These are phyloP conservation scores for Forsythia suspensa DNA, from an alignment of 257 asterid species.

Conservation along the genomic window DNA sequence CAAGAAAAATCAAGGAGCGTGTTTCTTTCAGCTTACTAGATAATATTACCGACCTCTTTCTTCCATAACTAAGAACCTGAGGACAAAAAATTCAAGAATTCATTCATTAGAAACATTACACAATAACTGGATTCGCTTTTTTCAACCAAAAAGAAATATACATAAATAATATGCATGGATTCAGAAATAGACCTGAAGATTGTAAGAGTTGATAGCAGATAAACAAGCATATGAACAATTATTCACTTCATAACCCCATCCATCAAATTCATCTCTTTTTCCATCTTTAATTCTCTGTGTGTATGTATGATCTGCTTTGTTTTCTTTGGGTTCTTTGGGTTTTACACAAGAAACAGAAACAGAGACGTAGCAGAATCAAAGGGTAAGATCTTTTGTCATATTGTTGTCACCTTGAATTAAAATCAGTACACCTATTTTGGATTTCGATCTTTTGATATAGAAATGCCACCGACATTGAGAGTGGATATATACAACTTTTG, in stretches of 20 bases:
- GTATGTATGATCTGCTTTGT: neutral
- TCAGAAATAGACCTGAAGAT: slow-evolving; percentile 55
- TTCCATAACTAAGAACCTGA: slow-evolving; percentile 86
- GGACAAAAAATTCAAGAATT: neutral
- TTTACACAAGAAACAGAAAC: neutral
- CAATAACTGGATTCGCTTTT: neutral
- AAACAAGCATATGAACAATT: slow-evolving; percentile 75
- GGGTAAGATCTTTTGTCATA: neutral
- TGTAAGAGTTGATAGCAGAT: slow-evolving; percentile 75
- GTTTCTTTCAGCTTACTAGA: no score
- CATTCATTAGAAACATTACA: neutral
- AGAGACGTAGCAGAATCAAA: neutral
- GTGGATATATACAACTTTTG: no score
- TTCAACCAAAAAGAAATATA: neutral
- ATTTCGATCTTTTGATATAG: neutral
- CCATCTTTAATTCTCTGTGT: slow-evolving; percentile 27
- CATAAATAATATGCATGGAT: neutral
- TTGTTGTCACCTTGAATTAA: neutral
- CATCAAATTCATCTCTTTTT: slow-evolving; percentile 47
- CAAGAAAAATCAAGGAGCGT: no score
- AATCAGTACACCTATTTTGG: neutral
- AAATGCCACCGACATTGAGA: neutral
- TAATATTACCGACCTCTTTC: slow-evolving; percentile 74
- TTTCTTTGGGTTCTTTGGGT: neutral
- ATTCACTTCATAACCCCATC: slow-evolving; percentile 82